phyloP scores from a whole-genome alignment of 225 moss, liverwort and hornwort genomes.

The Ulota crispa region DNA sequence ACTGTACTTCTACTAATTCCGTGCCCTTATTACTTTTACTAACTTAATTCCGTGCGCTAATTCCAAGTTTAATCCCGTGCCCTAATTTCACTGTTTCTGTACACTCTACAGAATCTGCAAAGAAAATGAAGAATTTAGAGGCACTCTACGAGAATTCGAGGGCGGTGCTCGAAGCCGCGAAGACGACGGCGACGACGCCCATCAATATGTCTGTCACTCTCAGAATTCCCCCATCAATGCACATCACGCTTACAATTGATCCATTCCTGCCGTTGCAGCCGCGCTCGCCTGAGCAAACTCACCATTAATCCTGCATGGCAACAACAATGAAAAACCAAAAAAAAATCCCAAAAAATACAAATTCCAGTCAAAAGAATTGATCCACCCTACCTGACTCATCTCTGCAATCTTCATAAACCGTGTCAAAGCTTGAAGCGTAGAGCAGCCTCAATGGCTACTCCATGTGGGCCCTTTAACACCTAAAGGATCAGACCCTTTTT shows the following conservation, averaged over 20 bases:
- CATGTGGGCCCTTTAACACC: no score
- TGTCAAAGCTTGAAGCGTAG: no score
- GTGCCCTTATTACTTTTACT: no score
- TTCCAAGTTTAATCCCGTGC: no score
- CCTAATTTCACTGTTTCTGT: no score
- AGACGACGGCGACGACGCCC: background rate
- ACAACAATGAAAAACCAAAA: background rate
- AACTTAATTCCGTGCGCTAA: no score
- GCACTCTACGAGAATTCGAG: background rate
- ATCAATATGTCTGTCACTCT: conserved; percentile 1
- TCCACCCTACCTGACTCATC: background rate
- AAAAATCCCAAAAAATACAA: no score
- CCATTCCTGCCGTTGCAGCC: conserved; percentile 23
- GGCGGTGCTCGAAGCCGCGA: background rate
- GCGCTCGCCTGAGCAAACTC: background rate
- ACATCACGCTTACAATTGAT: conserved; percentile 18
- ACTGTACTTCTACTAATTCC: no score
- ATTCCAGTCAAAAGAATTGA: background rate
- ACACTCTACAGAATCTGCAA: background rate
- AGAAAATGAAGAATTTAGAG: background rate
- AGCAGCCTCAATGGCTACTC: no score
- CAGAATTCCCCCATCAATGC: conserved; percentile 24
- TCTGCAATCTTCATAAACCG: no score
- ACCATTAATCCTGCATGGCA: background rate
- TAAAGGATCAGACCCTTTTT: no score